These are phyloP conservation scores for Medicago ruthenica DNA, from an alignment of 306 rosid species.

Conservation along the genomic window DNA sequence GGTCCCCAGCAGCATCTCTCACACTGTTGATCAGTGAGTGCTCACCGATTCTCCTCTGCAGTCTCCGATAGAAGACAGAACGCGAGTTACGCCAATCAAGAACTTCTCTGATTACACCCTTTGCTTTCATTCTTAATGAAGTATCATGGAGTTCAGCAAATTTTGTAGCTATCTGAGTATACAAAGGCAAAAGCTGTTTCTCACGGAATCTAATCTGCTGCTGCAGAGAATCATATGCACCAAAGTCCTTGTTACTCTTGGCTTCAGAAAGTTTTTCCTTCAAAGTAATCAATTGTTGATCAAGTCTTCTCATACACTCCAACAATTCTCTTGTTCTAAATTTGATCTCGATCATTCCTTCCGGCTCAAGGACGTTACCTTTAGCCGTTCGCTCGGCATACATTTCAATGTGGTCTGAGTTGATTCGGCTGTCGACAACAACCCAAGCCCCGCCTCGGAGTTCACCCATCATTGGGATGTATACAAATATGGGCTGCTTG, in stretches of 20 bases:
- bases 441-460: constrained; percentile 99
- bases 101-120: constrained; percentile 87
- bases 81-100: constrained; percentile 85
- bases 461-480: constrained; percentile 98
- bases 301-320: constrained; percentile 96
- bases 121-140: constrained; percentile 93
- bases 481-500: constrained; percentile 90
- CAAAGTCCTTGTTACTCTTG: constrained; percentile 52
- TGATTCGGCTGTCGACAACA: constrained; percentile 90
- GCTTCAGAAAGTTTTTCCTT: constrained; percentile 82
- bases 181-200: constrained; percentile 85
- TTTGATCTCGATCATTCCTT: constrained; percentile 98
- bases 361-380: constrained; percentile 98
- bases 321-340: constrained; percentile 88
- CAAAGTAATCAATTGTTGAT: constrained; percentile 71
- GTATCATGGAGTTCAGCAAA: constrained; percentile 97
- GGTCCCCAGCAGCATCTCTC: constrained; percentile 85
- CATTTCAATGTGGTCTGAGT: constrained; percentile 92
- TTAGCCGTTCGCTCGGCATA: constrained; percentile 90
- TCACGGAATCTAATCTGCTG: constrained; percentile 86
- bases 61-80: constrained; percentile 76
- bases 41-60: constrained; percentile 81
- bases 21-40: constrained; percentile 73
- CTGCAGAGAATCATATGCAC: constrained; percentile 67
- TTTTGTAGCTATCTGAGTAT: constrained; percentile 92